Evolutionary conservation across 805 yeast species (phyloP), one percentile per base, ranked within the genome.

Genomic region (Candida easanensis): DNA sequence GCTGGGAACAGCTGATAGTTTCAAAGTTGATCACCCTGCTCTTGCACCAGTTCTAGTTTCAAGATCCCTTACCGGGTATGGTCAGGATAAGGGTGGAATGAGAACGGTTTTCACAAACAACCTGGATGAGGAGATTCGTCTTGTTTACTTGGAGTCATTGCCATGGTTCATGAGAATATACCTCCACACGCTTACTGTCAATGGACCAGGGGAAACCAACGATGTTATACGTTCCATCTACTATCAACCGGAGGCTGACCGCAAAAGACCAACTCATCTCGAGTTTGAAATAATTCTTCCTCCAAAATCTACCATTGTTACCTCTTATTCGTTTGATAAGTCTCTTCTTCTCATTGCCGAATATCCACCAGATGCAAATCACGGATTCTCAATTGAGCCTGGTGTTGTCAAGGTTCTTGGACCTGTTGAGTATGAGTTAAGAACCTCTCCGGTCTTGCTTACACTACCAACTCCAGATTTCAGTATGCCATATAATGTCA

Each of bases 321-420:
- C 88, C 40, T 79, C 84, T 3, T 86, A 86, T 60, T 77, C 82
- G 43, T 90, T 91, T 59, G 98, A 93, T 60, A 93, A 90, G 62
- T 81, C 96, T 0, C 71, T 93, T 60, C 71, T 93, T 23, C 74
- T 83, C 44, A 81, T 86, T 48, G 85, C 89, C 3, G 98, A 93
- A 61, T 93, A 93, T 58, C 99, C 99, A n/a, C 99, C 99, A 1
- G 99, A 93, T 69, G 98, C 99, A 2, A 93, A 93, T 61, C 97
- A 93, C 56, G 99, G 99, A 1, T 93, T 93, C 64, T 91, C 90
- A 46, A 80, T 93, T 34, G 93, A 93, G 19, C 96, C 98, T 0
- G 96, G 96, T 5, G 84, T 88, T 10, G 71, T 88, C 11, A 75
- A 84, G 3, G 76, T 87, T 0, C 40, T 81, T 8, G 61, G 64